Conservation (phyloP, 164 flowering plant species). For the Aristolochia fimbriata region DNA sequence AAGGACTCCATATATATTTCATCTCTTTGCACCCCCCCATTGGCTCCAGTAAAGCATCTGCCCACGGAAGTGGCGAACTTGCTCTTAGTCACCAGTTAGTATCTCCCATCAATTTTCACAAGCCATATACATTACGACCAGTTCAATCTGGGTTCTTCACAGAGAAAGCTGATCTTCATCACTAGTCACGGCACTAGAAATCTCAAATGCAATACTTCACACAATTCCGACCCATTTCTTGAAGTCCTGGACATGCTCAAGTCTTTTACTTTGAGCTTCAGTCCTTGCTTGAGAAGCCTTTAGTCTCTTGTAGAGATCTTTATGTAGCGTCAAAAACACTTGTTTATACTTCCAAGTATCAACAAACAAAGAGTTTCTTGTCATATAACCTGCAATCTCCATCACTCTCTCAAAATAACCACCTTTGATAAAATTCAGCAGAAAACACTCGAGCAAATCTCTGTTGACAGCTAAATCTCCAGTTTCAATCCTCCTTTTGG, state of each 20-base stretch:
- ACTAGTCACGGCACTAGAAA: no score
- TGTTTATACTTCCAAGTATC: conserved; percentile 60
- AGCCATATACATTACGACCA: no score
- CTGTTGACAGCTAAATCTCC: conserved; percentile 22
- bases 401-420: conserved; percentile 87
- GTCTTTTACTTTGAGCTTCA: conserved; percentile 64
- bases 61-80: no score
- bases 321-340: conserved; percentile 67
- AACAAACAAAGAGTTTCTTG: conserved; percentile 29
- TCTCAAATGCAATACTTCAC: conserved; percentile 8
- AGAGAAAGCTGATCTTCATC: no score
- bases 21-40: no score
- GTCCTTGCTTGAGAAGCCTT: conserved; percentile 40
- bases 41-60: no score
- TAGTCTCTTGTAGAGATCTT: conserved; percentile 56
- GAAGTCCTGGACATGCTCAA: conserved; percentile 54
- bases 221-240: conserved; percentile 47
- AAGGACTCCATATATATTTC: no score
- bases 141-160: no score
- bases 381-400: conserved; percentile 59
- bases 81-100: no score
- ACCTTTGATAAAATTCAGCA: conserved; percentile 60
- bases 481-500: conserved; percentile 44
- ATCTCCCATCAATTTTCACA: no score
- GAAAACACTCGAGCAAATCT: conserved; percentile 53